Base-by-base conservation (phyloP, 2,329 filamentous ascomycete genomes). In the Colletotrichum lini region DNA sequence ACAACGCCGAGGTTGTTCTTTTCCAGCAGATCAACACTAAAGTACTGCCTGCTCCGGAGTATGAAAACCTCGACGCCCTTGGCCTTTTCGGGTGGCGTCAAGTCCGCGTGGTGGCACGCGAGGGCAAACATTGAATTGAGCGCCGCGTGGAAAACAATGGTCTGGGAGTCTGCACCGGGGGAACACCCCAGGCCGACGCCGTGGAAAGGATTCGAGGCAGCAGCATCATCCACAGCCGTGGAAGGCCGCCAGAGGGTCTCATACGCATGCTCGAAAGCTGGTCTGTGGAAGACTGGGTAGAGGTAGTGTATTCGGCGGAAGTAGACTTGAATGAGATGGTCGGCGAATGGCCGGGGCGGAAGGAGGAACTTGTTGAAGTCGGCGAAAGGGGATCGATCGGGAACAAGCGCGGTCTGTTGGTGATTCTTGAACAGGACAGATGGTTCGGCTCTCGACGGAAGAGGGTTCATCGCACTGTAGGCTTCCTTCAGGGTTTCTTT, bases 121-220 rank as follows among this genome's bases (percentile, higher is more conserved):
- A 86, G 76, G 0, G 83, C 81, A 44, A 86, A 84, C 2, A 85
- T 80, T 13, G 76, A 73, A 67, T 86, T 86, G 42, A 86, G 75
- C 1, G 83, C 81, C 44, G 77, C 81, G 65, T 83, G 79, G 57
- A 85, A 85, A 8, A 83, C 78, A 13, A 81, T 80, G 0, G 80
- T 79, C 44, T 75, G 77, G 2, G 80, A 74, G 2, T 77, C 79
- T 4, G 57, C 57, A 26, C 57, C 57, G 12, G 57, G 57, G 7
- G 62, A 74, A 21, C 76, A 78, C 6, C 78, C 83, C 5, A 84
- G 75, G 0, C 82, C 83, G 10, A 82, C 76, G 7, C 78, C 73
- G 1, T 54, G 59, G 3, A 59, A 57, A 30, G 54, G 18, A 53
- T 13, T 52, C 18, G 23, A 23, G 35, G 56, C 44, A 35, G 54